These are phyloP conservation scores for Bipolaris victoriae DNA, from an alignment of 2,329 filamentous ascomycete species.

Conservation along the genomic window DNA sequence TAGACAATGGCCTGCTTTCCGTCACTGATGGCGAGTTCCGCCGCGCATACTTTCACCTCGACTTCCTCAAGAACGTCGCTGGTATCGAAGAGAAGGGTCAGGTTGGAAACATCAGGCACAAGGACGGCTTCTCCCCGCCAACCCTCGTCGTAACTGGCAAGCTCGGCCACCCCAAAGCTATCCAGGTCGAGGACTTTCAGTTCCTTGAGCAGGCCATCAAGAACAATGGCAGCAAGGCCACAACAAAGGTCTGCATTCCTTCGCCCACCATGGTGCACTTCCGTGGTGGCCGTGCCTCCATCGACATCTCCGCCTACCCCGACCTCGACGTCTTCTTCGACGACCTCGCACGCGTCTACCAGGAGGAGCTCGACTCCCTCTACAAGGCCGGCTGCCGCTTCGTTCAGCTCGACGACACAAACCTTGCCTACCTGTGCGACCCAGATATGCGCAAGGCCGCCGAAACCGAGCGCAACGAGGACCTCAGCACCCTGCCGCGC, in stretches of 20 bases:
- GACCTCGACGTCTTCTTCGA: conserved; percentile 62
- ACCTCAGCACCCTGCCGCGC: conserved; percentile 56
- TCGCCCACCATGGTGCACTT: conserved; percentile 67
- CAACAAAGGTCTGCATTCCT: conserved; percentile 64
- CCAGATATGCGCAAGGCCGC: conserved; percentile 61
- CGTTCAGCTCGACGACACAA: conserved; percentile 65
- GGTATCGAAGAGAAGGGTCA: conserved; percentile 62
- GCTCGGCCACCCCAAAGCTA: conserved; percentile 58
- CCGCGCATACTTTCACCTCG: conserved; percentile 64
- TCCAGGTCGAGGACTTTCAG: conserved; percentile 63
- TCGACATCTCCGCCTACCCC: conserved; percentile 61
- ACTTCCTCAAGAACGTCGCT: conserved; percentile 62
- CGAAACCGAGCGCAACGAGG: conserved; percentile 57
- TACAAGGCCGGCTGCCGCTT: conserved; percentile 63
- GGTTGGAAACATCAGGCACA: conserved; percentile 50
- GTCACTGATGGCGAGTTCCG: conserved; percentile 65
- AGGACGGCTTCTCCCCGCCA: conserved; percentile 59
- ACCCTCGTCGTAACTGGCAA: conserved; percentile 62
- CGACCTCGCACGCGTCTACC: conserved; percentile 62
- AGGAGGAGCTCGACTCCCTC: conserved; percentile 61
- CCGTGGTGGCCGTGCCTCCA: conserved; percentile 61
- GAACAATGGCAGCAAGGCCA: conserved; percentile 46
- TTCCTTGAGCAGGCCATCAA: conserved; percentile 59
- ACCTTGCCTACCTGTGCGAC: conserved; percentile 66
- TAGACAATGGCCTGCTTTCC: conserved; percentile 57